Evolutionary conservation across 768 basidiomycete genomes (phyloP), one percentile per base, ranked within the genome.

Genomic region (Mrakia frigida): DNA sequence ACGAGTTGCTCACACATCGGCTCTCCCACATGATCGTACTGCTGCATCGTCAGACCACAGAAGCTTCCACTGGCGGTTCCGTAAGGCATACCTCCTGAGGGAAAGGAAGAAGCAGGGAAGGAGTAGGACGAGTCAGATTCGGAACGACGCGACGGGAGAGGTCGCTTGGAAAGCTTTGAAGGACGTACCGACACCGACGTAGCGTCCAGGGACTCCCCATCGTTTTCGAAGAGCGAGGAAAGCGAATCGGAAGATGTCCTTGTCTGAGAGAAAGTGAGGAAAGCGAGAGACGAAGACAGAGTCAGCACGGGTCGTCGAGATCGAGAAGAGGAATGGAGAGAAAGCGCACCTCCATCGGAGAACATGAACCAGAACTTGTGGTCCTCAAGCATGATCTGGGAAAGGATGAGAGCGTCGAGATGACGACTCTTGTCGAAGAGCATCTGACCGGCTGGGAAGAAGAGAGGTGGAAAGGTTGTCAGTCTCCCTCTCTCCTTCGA

Each of bases 181-280:
- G 46, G 18, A 50, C 46, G 46, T 14, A 50, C 81, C 85, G 0
- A 84, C 81, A 3, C 83, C 83, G 46, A 86, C 83, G 78, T 83
- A 84, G 6, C 84, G 82, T 3, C 85, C 85, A 0, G 86, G 86
- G 7, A 85, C 82, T 2, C 82, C 85, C 86, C 86, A 86, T 28
- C 85, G 81, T 73, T 86, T 86, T 6, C 85, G 78, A 0, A 86
- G 80, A 0, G 84, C 82, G 1, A 85, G 81, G 75, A 86, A 78
- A 0, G 85, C 83, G 82, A 84, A 79, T 23, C 65, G 65, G 37
- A 68, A 68, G 65, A 68, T 68, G 65, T 68, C 65, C 65, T 68
- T 68, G 65, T 68, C 65, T 65, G 60, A 61, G 23, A 60, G 7
- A n/a, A 60, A 63, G 31, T 3, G 33, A 35, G 6, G 10, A 21